phyloP scores from a whole-genome alignment of 2,329 filamentous ascomycete species.

The Torrubiellomyces zombiae region DNA sequence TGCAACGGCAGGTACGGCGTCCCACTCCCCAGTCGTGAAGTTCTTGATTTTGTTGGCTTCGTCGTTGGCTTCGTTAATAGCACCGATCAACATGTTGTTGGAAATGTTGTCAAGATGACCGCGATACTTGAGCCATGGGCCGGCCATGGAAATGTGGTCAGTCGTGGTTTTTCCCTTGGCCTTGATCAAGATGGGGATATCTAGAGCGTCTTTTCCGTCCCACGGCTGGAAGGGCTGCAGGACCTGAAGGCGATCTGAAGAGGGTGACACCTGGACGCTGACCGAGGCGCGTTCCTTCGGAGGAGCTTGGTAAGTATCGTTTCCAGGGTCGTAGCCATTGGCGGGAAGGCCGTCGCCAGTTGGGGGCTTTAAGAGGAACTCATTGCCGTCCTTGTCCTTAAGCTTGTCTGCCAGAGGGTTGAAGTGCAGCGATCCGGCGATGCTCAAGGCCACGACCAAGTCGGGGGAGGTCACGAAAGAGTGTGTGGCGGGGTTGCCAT shows the following conservation, averaged over 20 bases:
- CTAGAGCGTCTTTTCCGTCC: slow-evolving; percentile 77
- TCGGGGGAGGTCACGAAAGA: slow-evolving; percentile 87
- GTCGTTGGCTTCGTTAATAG: slow-evolving; percentile 86
- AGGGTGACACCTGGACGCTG: slow-evolving; percentile 67
- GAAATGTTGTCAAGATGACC: slow-evolving; percentile 98
- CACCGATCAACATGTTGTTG: slow-evolving; percentile 99
- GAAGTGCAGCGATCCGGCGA: slow-evolving; percentile 77
- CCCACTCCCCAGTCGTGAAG: slow-evolving; percentile 65
- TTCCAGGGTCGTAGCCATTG: slow-evolving; percentile 75
- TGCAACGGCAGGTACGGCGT: slow-evolving; percentile 80
- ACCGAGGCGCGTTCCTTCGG: slow-evolving; percentile 61
- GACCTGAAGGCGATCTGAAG: slow-evolving; percentile 86
- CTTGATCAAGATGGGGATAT: slow-evolving; percentile 92
- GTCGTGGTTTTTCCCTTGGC: slow-evolving; percentile 90
- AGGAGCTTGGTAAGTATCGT: slow-evolving; percentile 91
- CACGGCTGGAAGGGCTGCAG: slow-evolving; percentile 73
- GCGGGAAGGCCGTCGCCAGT: slow-evolving; percentile 65
- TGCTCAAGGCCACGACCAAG: slow-evolving; percentile 69
- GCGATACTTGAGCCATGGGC: slow-evolving; percentile 97
- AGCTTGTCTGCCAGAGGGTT: slow-evolving; percentile 87
- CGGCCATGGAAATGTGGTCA: slow-evolving; percentile 94
- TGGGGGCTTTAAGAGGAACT: slow-evolving; percentile 75
- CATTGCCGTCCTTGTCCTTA: slow-evolving; percentile 90
- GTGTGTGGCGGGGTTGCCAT: slow-evolving; percentile 87
- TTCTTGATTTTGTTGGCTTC: slow-evolving; percentile 98